Base-by-base conservation (phyloP, 139 green algal genomes). In the Micractinium conductrix region DNA sequence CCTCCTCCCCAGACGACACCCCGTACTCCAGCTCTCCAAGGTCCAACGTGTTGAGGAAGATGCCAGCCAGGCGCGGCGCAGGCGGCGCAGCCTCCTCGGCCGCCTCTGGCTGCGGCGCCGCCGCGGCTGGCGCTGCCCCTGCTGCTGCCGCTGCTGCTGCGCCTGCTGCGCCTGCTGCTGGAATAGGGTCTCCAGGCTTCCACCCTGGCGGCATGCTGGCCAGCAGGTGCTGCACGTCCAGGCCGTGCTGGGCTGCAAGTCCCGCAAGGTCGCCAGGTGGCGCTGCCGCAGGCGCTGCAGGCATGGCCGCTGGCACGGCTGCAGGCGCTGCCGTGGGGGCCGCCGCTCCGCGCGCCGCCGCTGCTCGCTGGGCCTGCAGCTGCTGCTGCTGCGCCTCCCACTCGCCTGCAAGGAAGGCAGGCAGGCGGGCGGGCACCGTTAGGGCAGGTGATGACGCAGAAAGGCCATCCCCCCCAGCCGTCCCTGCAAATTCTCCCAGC, bases 151-250 rank as follows among this genome's bases (percentile, higher is more conserved):
- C 55, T 38, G 55, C 53, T n/a, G 75, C 74, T 72, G 81, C 67
- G 45, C 45, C 26, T 67, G 62, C 24, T 16, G 35, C 21, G 19
- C 10, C 17, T 40, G 55, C 44, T 3, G 58, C 53, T n/a, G 26
- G 78, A 6, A 91, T 84, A 24, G 88, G 83, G 24, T 89, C 89
- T 30, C 89, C 89, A 30, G 89, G 88, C 42, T 89, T 92, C 89
- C 88, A 92, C 0, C 86, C 89, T 2, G 80, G 19, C 43, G 88
- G 88, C 85, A 91, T 91, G 76, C 79, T 78, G 45, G 45, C 44
- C 45, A 84, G 79, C 65, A 84, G 65, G 35, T 78, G 65, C 79
- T 78, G 37, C 45, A 67, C 79, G 3, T 78, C 48, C 67, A 78
- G 35, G 12, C 65, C 67, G 45, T 48, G 69, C 62, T 79, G 19